These are phyloP conservation scores for Jimgerdemannia lactiflua DNA, from an alignment of 192 early-diverging fungal species.

Conservation along the genomic window DNA sequence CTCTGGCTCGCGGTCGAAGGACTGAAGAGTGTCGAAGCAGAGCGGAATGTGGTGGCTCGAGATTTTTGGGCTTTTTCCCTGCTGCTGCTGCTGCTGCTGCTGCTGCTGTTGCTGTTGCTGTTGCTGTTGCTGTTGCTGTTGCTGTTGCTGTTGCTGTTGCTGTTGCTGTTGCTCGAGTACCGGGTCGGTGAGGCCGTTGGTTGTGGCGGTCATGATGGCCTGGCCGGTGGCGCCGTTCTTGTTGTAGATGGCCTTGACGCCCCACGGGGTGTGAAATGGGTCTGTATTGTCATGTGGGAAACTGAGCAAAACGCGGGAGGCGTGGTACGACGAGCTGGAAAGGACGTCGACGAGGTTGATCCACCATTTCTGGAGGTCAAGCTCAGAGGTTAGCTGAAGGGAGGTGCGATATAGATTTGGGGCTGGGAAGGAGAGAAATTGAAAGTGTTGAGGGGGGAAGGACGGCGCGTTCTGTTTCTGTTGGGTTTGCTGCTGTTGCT, in stretches of 20 bases:
- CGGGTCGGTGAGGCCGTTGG: background rate
- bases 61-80: conserved; percentile 27
- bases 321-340: conserved; percentile 30
- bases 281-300: conserved; percentile 41
- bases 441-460: conserved; percentile 9
- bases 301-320: conserved; percentile 27
- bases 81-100: conserved; percentile 16
- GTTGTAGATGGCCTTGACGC: conserved; percentile 31
- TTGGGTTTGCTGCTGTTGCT: background rate
- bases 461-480: background rate
- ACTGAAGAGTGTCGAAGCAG: conserved; percentile 47
- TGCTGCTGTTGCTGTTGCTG: background rate
- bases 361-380: conserved; percentile 39
- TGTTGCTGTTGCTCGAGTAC: conserved; percentile 4
- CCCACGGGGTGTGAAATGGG: conserved; percentile 36
- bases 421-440: conserved; percentile 17
- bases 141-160: background rate
- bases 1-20: conserved; percentile 47
- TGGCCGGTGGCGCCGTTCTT: conserved; percentile 8
- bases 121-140: conserved; percentile 8
- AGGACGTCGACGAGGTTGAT: conserved; percentile 29
- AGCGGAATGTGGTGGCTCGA: conserved; percentile 21
- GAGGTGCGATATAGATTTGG: conserved; percentile 41
- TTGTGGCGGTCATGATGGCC: background rate
- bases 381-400: conserved; percentile 34